Percentiles rank a stretch among this genome's conserved stretches.
Conservation (phyloP, 139 green algal genomes). For the Asterochloris erici region DNA sequence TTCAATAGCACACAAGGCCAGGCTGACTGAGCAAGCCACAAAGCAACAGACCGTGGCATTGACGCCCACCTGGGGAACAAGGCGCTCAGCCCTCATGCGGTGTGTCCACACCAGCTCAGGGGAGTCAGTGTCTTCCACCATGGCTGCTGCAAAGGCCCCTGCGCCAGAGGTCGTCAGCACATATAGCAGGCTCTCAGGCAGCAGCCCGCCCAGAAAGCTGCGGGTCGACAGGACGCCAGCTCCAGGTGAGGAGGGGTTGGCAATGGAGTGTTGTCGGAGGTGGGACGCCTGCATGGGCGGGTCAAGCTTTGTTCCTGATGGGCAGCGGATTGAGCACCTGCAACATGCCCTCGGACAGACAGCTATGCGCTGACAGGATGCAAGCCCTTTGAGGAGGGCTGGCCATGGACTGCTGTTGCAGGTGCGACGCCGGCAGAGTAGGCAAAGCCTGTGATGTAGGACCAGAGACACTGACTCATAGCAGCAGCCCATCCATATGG, state of each 20-base stretch:
- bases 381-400: no score
- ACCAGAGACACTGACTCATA: no score
- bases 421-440: no score
- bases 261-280: conserved; percentile 39
- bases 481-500: no score
- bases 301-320: background rate
- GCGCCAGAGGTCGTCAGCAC: conserved; percentile 60
- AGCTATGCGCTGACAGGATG: no score
- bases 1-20: background rate
- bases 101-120: conserved; percentile 94
- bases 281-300: conserved; percentile 37
- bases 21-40: no score
- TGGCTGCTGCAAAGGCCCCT: conserved; percentile 69
- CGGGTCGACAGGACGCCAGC: conserved; percentile 53
- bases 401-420: no score
- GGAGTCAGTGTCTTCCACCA: conserved; percentile 79
- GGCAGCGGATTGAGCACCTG: background rate
- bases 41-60: background rate
- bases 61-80: conserved; percentile 61
- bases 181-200: conserved; percentile 91
- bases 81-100: conserved; percentile 71
- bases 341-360: background rate
- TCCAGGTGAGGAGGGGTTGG: background rate
- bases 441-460: no score
- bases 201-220: conserved; percentile 77